These are phyloP conservation scores for Gigaspora rosea DNA, from an alignment of 192 early-diverging fungal genomes.

Conservation along the genomic window DNA sequence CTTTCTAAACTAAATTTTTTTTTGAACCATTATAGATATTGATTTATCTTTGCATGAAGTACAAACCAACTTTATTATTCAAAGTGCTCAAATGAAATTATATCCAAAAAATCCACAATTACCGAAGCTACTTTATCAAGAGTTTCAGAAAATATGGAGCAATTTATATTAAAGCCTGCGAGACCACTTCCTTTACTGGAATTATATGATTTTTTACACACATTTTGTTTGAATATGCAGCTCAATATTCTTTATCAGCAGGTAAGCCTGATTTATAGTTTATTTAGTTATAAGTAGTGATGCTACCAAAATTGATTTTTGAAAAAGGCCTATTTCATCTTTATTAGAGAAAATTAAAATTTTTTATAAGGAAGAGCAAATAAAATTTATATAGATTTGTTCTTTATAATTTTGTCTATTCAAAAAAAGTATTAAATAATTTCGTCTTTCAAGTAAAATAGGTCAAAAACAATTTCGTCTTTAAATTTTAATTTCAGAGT, in stretches of 20 bases:
- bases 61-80: background rate
- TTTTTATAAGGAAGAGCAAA: too few species aligned
- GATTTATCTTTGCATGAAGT: background rate
- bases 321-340: too few species aligned
- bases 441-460: too few species aligned
- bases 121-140: background rate
- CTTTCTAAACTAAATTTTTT: background rate
- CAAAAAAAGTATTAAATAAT: too few species aligned
- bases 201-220: constrained; percentile 28
- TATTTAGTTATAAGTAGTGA: too few species aligned
- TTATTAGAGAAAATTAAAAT: too few species aligned
- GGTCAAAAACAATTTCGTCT: too few species aligned
- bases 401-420: too few species aligned
- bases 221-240: constrained; percentile 7
- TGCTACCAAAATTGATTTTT: too few species aligned
- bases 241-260: constrained; percentile 11
- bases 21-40: background rate
- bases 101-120: background rate
- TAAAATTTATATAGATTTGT: too few species aligned
- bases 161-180: background rate
- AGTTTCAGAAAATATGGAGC: background rate
- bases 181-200: constrained; percentile 12
- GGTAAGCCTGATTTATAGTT: background rate
- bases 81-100: background rate
- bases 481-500: too few species aligned